A percentile compares a stretch with the other conserved stretches of the same genome.
Evolutionary conservation across 2,329 filamentous ascomycete species (phyloP).

Genomic region (Pseudogymnoascus destructans): DNA sequence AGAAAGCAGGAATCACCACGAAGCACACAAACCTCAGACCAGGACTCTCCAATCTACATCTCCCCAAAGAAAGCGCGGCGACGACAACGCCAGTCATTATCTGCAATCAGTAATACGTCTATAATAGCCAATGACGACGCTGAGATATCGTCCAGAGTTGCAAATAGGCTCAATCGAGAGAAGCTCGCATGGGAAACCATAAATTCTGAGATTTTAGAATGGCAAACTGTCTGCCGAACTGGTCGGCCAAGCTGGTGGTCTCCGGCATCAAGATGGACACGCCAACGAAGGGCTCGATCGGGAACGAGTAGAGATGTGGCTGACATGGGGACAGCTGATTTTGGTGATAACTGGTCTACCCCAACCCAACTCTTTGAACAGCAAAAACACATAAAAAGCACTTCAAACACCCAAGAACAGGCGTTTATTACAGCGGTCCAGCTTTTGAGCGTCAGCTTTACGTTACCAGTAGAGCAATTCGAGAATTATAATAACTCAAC

Average conservation of each 20-base stretch:
- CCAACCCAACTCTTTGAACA: background rate
- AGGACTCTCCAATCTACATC: background rate
- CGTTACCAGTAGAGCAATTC: slow-evolving; percentile 20
- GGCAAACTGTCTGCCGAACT: slow-evolving; percentile 23
- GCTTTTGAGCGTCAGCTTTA: slow-evolving; percentile 24
- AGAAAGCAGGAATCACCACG: background rate
- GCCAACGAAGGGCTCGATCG: background rate
- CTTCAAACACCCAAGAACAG: slow-evolving; percentile 18
- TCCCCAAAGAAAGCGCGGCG: slow-evolving; percentile 2
- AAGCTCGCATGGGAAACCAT: slow-evolving; percentile 21
- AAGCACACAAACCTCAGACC: background rate
- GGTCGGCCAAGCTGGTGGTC: slow-evolving; percentile 26
- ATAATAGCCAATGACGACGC: slow-evolving; percentile 13
- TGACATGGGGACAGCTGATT: slow-evolving; percentile 8
- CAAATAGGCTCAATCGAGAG: slow-evolving; percentile 11
- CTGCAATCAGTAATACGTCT: slow-evolving; percentile 18
- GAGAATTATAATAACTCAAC: slow-evolving; percentile 1
- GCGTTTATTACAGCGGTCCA: slow-evolving; percentile 24
- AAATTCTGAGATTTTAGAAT: slow-evolving; percentile 23
- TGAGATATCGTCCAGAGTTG: slow-evolving; percentile 10
- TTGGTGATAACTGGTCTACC: background rate
- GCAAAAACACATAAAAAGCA: slow-evolving; percentile 13
- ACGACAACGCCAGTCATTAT: slow-evolving; percentile 17
- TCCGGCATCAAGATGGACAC: slow-evolving; percentile 17
- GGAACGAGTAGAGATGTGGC: background rate